Evolutionary conservation across 1,284 basidiomycete genomes (phyloP).

Genomic region (Cryptococcus amylolentus): DNA sequence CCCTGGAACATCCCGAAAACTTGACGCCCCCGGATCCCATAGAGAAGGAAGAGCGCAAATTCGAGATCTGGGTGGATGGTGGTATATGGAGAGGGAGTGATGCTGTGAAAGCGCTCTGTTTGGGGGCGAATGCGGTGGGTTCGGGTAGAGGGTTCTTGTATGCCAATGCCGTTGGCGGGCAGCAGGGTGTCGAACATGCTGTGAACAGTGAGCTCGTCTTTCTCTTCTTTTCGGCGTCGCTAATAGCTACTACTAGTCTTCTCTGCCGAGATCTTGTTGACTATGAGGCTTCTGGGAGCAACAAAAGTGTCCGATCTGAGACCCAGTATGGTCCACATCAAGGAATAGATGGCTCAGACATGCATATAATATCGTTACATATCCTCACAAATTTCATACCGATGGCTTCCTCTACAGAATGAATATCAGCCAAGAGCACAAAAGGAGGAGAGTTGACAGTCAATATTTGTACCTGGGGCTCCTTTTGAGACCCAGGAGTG

Average conservation of each 20-base stretch:
- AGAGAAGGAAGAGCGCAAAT: slow-evolving; percentile 17
- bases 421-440: too few species aligned
- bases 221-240: not conserved
- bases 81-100: slow-evolving; percentile 83
- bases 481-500: too few species aligned
- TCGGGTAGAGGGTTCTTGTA: slow-evolving; percentile 87
- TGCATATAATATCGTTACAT: too few species aligned
- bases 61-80: slow-evolving; percentile 81
- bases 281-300: slow-evolving; percentile 75
- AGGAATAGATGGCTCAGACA: slow-evolving; percentile 14
- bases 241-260: slow-evolving; percentile 22
- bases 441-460: too few species aligned
- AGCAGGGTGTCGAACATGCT: slow-evolving; percentile 71
- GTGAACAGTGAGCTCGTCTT: slow-evolving; percentile 49
- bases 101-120: slow-evolving; percentile 83
- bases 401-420: too few species aligned
- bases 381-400: too few species aligned
- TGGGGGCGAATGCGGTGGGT: slow-evolving; percentile 86
- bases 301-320: slow-evolving; percentile 55
- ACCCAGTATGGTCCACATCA: slow-evolving; percentile 47
- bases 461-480: too few species aligned
- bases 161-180: slow-evolving; percentile 84
- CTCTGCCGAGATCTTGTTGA: slow-evolving; percentile 59
- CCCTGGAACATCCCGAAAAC: slow-evolving; percentile 66
- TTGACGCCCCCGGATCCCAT: slow-evolving; percentile 50